Percentiles rank a stretch among this genome's conserved stretches.
These are phyloP conservation scores for Diatrype stigma DNA, from an alignment of 2,329 filamentous ascomycete species.

Conservation along the genomic window DNA sequence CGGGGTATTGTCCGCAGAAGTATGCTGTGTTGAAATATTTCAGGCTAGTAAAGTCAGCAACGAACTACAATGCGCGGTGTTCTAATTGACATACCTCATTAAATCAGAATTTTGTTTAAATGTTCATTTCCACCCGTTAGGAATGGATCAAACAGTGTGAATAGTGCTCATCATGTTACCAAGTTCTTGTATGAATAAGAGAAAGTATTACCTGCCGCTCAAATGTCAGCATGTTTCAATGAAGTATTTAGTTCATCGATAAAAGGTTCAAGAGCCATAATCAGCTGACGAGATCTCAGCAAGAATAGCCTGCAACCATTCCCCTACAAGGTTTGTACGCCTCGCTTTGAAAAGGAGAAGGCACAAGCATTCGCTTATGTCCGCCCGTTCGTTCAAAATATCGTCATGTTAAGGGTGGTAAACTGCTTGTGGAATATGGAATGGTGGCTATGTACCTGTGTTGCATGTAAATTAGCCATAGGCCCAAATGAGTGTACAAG, in stretches of 20 bases:
- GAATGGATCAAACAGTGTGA: slow-evolving; percentile 36
- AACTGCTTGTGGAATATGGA: slow-evolving; percentile 5
- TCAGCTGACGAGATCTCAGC: slow-evolving; percentile 66
- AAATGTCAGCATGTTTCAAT: slow-evolving; percentile 22
- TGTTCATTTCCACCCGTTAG: slow-evolving; percentile 31
- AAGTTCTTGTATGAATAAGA: slow-evolving; percentile 4
- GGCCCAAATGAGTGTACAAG: slow-evolving; percentile 8
- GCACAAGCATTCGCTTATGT: slow-evolving; percentile 56
- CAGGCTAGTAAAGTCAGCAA: slow-evolving; percentile 24
- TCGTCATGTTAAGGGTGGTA: slow-evolving; percentile 45
- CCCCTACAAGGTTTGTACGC: slow-evolving; percentile 60
- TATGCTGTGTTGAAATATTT: slow-evolving; percentile 11
- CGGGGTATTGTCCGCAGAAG: slow-evolving; percentile 1
- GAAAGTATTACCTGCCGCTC: slow-evolving; percentile 24
- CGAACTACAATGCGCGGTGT: background rate
- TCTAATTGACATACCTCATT: slow-evolving; percentile 29
- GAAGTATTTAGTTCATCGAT: slow-evolving; percentile 14
- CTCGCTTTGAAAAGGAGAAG: slow-evolving; percentile 49
- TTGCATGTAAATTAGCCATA: slow-evolving; percentile 33
- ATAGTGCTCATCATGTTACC: slow-evolving; percentile 33
- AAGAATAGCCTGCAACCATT: slow-evolving; percentile 48
- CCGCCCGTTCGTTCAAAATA: slow-evolving; percentile 67
- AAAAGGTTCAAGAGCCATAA: slow-evolving; percentile 27
- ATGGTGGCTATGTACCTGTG: slow-evolving; percentile 38
- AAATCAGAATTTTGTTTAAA: slow-evolving; percentile 33